These are phyloP conservation scores for Aspergillus fischeri DNA, from an alignment of 2,329 filamentous ascomycete genomes.

Conservation along the genomic window DNA sequence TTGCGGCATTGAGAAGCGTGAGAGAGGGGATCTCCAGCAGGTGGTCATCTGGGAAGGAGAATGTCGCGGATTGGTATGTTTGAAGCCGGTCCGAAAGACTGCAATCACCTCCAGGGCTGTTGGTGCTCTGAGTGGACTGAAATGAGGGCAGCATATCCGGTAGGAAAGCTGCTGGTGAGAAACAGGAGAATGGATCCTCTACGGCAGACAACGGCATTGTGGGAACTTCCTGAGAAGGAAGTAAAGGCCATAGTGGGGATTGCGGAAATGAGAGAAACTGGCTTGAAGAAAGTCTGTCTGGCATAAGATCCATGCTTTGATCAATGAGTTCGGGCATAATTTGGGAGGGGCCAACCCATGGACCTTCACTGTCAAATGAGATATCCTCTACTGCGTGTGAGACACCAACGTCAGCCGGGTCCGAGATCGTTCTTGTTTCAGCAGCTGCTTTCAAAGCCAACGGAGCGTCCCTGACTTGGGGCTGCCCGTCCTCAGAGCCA, in stretches of 20 bases:
- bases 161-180: neutral
- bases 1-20: constrained; percentile 44
- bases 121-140: neutral
- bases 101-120: neutral
- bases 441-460: neutral
- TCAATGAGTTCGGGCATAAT: neutral
- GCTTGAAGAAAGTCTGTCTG: neutral
- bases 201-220: neutral
- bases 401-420: neutral
- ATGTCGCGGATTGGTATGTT: constrained; percentile 19
- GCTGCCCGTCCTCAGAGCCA: neutral
- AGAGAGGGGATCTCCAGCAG: constrained; percentile 48
- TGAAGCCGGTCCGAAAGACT: constrained; percentile 15
- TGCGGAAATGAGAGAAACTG: neutral
- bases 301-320: neutral
- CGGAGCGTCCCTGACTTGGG: neutral
- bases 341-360: neutral
- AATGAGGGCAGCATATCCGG: neutral
- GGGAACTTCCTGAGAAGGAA: neutral
- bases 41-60: constrained; percentile 46
- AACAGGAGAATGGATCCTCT: neutral
- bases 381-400: neutral
- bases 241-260: neutral
- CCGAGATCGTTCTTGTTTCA: neutral
- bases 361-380: neutral